Evolutionary conservation across 495 filamentous ascomycete genomes (phyloP), one percentile per base, ranked within the genome.

Genomic region (Tuber melanosporum): DNA sequence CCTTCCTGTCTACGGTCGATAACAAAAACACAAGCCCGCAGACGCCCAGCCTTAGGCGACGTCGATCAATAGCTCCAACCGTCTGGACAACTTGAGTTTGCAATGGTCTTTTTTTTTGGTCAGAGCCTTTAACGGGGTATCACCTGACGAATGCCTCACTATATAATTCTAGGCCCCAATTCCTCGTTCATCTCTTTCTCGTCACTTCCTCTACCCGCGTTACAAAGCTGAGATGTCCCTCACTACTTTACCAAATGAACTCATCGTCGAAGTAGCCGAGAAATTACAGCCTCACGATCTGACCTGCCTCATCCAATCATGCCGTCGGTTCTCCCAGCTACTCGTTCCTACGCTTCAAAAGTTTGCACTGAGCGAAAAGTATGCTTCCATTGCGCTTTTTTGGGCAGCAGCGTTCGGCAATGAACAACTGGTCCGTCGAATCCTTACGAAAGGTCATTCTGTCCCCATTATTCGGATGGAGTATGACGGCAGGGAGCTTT

Each of bases 341-440:
- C 57, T 77, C 9, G 9, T 42, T 41, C 32, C 71, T 9, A 66
- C 26, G 26, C 71, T 77, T 47, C 47, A 32, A 9, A 14, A 44
- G 26, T 73, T 73, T 32, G 42, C 71, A 52, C 70, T 42, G 20
- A 3, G 43, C 15, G 26, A 41, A 43, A 42, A n/a, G 7, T 41
- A 74, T 42, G 66, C 42, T 26, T 20, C 43, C 9, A 70, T 66
- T 7, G 52, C 46, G 2, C 71, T 77, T n/a, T 73, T 42, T 39
- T 66, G 72, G 19, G 75, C 52, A 47, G 75, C 75, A 49, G 71
- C 71, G 4, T 42, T 70, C 22, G 32, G 70, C 3, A 66, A 74
- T 46, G 71, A 74, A 49, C 26, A 70, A 70, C 72, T 49, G 22
- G 49, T 73, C 22, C 36, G 52, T 32, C 70, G 8, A 2, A 43